Conservation (phyloP, 139 green algal genomes). For the Volvox reticuliferus region DNA sequence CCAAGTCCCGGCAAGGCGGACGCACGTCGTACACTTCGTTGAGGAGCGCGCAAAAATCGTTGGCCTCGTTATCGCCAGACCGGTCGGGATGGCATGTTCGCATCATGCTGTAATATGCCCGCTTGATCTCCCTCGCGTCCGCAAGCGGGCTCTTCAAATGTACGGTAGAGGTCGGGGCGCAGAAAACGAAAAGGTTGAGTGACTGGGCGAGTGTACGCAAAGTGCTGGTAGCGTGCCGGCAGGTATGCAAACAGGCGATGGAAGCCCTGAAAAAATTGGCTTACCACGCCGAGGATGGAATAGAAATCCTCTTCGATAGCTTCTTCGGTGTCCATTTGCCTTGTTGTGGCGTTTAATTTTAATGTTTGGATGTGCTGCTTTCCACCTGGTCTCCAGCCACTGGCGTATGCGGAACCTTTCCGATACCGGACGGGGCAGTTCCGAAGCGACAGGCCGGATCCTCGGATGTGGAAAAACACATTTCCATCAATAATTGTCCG, state of each 20-base stretch:
- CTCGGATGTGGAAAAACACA: no score
- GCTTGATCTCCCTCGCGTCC: conserved; percentile 55
- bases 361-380: not conserved
- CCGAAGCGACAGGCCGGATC: no score
- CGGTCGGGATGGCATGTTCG: conserved; percentile 67
- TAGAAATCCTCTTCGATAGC: conserved; percentile 44
- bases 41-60: conserved; percentile 67
- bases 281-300: conserved; percentile 38
- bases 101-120: conserved; percentile 65
- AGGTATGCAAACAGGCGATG: not conserved
- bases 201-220: not conserved
- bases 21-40: conserved; percentile 71
- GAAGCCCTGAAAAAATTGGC: not conserved
- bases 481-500: no score
- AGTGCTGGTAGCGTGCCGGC: not conserved
- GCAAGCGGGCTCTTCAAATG: conserved; percentile 47
- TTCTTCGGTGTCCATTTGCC: not conserved
- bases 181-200: no score
- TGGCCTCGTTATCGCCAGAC: conserved; percentile 56
- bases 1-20: no score
- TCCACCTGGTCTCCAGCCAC: not conserved
- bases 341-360: not conserved
- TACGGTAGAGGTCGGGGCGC: not conserved
- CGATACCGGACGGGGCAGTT: no score
- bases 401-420: no score